phyloP scores from a whole-genome alignment of 495 filamentous ascomycete genomes.

The Trichocladium uniseriatum region DNA sequence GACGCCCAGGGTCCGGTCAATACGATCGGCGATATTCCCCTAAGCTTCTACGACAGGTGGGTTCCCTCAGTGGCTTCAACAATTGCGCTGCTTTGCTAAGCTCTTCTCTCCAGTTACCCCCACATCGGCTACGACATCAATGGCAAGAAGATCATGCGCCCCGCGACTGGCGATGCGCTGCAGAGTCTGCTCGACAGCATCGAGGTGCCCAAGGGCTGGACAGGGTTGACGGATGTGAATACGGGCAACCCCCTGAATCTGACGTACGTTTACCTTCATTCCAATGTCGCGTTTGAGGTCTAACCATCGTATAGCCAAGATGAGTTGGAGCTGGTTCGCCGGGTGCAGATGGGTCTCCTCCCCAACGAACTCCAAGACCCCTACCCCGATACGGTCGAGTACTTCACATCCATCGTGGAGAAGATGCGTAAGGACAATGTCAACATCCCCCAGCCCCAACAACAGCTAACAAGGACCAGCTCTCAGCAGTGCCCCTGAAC shows the following conservation, averaged over 20 bases:
- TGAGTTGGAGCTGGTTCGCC: constrained; percentile 79
- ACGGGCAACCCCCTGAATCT: constrained; percentile 88
- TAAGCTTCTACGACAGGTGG: constrained; percentile 87
- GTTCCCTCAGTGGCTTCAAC: background rate
- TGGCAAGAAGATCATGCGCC: constrained; percentile 93
- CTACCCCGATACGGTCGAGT: constrained; percentile 86
- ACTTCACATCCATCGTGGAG: constrained; percentile 82
- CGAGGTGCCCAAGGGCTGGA: constrained; percentile 97
- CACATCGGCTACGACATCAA: constrained; percentile 99
- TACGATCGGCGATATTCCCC: constrained; percentile 89
- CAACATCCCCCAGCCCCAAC: background rate
- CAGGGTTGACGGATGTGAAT: constrained; percentile 82
- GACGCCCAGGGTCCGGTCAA: constrained; percentile 72
- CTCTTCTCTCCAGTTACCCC: constrained; percentile 44
- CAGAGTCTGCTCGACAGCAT: constrained; percentile 94
- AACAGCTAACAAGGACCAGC: constrained; percentile 27
- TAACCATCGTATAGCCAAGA: constrained; percentile 47
- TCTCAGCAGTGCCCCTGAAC: constrained; percentile 85
- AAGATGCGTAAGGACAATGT: constrained; percentile 53
- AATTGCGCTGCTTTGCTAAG: background rate
- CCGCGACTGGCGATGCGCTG: constrained; percentile 85
- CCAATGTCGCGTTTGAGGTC: background rate
- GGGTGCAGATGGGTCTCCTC: constrained; percentile 84
- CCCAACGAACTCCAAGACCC: constrained; percentile 82
- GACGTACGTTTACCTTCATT: constrained; percentile 5